phyloP scores from a whole-genome alignment of 2,329 filamentous ascomycete genomes.

The Ophiostoma montium region DNA sequence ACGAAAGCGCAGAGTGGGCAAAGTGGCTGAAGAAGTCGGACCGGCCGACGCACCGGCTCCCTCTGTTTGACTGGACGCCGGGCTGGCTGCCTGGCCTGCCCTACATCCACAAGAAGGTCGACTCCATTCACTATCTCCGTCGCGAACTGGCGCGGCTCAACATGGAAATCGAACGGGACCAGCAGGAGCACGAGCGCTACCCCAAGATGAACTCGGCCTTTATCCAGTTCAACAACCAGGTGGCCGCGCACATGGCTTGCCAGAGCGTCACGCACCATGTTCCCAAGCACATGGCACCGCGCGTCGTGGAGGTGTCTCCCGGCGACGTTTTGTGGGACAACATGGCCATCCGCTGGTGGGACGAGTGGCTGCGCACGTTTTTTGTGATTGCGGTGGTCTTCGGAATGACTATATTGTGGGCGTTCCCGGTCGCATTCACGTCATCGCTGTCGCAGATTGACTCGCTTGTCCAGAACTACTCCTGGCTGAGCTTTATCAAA shows the following conservation, averaged over 20 bases:
- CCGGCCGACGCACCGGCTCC: slow-evolving; percentile 70
- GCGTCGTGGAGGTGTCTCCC: slow-evolving; percentile 85
- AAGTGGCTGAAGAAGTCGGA: slow-evolving; percentile 70
- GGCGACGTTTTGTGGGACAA: slow-evolving; percentile 94
- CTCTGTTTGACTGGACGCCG: slow-evolving; percentile 39
- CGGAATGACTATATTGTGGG: slow-evolving; percentile 77
- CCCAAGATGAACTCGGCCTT: slow-evolving; percentile 94
- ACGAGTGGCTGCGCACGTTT: slow-evolving; percentile 59
- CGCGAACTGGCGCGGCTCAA: slow-evolving; percentile 78
- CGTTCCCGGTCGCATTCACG: slow-evolving; percentile 79
- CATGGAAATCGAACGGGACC: slow-evolving; percentile 80
- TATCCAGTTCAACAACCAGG: slow-evolving; percentile 96
- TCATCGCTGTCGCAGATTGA: slow-evolving; percentile 68
- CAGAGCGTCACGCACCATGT: slow-evolving; percentile 83
- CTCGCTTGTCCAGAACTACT: slow-evolving; percentile 45
- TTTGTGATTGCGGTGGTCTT: slow-evolving; percentile 51
- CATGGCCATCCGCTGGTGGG: slow-evolving; percentile 92
- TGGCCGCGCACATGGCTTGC: slow-evolving; percentile 95
- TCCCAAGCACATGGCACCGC: slow-evolving; percentile 84
- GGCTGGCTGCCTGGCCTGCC: slow-evolving; percentile 67
- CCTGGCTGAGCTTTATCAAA: slow-evolving; percentile 58
- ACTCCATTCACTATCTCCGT: slow-evolving; percentile 86
- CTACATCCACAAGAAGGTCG: slow-evolving; percentile 74
- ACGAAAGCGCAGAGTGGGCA: slow-evolving; percentile 60
- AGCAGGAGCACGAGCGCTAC: slow-evolving; percentile 70